Percentiles rank a stretch among this genome's conserved stretches.
Conservation (phyloP, 441 rosid species). For the Codiaeum variegatum region DNA sequence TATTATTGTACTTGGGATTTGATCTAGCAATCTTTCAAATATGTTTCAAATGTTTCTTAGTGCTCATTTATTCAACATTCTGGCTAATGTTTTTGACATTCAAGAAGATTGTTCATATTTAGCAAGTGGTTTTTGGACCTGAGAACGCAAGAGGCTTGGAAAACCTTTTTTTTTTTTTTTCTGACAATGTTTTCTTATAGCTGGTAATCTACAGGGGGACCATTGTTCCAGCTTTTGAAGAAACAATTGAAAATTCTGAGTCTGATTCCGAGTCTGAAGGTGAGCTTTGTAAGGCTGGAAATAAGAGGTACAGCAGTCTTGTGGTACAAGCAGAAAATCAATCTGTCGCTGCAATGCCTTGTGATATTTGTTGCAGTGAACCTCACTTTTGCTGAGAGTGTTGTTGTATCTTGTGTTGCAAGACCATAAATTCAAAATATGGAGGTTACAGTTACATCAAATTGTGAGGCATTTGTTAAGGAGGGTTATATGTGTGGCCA, state of each 20-base stretch:
- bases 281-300: conserved; percentile 68
- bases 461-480: conserved; percentile 61
- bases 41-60: background rate
- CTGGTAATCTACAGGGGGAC: conserved; percentile 33
- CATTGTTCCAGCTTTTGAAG: conserved; percentile 34
- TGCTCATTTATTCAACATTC: background rate
- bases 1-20: background rate
- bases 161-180: conserved; percentile 9
- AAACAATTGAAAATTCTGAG: conserved; percentile 29
- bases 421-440: conserved; percentile 38
- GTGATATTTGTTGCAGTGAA: conserved; percentile 82
- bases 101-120: background rate
- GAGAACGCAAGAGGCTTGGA: background rate
- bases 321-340: conserved; percentile 27
- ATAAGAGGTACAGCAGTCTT: conserved; percentile 54
- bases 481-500: conserved; percentile 67
- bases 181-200: conserved; percentile 7
- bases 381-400: conserved; percentile 73
- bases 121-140: background rate
- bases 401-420: conserved; percentile 84
- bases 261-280: conserved; percentile 35
- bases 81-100: background rate
- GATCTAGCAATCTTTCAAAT: background rate
- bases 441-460: conserved; percentile 66
- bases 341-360: conserved; percentile 41